Evolutionary conservation across 148 eudicot species (phyloP).

Genomic region (Dianthus caryophyllus): DNA sequence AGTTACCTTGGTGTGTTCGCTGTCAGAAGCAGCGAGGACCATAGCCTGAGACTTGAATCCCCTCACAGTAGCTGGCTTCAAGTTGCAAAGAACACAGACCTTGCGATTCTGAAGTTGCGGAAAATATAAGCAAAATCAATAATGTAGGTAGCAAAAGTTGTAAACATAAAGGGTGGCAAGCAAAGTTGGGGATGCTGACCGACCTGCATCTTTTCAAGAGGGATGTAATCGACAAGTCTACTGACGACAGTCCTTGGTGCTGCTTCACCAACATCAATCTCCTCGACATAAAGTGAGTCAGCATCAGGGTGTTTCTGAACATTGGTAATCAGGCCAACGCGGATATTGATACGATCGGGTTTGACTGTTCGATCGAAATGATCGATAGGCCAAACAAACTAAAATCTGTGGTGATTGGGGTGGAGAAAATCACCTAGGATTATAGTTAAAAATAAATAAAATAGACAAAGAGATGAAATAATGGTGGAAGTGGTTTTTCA

Average conservation of each 20-base stretch:
- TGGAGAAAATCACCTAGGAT: too few relatives aligned
- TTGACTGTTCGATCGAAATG: too few relatives aligned
- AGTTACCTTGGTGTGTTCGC: slow-evolving; percentile 67
- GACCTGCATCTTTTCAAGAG: slow-evolving; percentile 90
- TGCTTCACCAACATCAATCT: slow-evolving; percentile 91
- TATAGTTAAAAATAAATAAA: too few relatives aligned
- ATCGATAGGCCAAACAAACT: too few relatives aligned
- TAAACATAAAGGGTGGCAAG: too few relatives aligned
- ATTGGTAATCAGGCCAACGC: slow-evolving; percentile 84
- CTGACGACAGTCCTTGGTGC: slow-evolving; percentile 90
- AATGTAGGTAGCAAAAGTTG: background rate
- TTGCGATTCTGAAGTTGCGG: slow-evolving; percentile 68
- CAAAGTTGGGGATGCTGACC: too few relatives aligned
- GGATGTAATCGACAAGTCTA: slow-evolving; percentile 84
- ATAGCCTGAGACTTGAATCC: slow-evolving; percentile 97
- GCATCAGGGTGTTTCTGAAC: slow-evolving; percentile 98
- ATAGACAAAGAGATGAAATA: too few relatives aligned
- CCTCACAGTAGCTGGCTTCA: slow-evolving; percentile 88
- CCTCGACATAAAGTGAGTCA: slow-evolving; percentile 89
- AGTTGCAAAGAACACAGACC: slow-evolving; percentile 96
- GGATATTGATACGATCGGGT: too few relatives aligned
- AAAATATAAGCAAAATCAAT: slow-evolving; percentile 8
- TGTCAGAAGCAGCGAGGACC: slow-evolving; percentile 80
- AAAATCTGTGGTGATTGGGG: too few relatives aligned
- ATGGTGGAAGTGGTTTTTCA: too few relatives aligned